Percentiles rank a stretch among this genome's conserved stretches.
Conservation (phyloP, 495 filamentous ascomycete genomes). For the Podospora fimiseda region DNA sequence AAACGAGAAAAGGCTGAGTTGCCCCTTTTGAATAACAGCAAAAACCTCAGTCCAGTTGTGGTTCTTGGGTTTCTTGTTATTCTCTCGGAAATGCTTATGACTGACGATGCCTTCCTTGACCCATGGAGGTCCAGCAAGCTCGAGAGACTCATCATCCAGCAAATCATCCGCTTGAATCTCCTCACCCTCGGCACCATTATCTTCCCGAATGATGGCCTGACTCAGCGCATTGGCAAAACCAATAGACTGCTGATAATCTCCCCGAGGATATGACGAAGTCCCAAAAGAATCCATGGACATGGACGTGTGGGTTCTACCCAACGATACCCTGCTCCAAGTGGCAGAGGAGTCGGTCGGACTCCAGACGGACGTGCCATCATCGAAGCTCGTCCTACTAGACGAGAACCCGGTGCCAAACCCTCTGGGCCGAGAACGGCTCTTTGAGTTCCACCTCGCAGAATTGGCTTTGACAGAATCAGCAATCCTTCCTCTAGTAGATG, state of each 20-base stretch:
- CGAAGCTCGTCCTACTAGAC: slow-evolving; percentile 90
- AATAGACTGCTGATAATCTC: slow-evolving; percentile 91
- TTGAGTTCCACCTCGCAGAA: slow-evolving; percentile 69
- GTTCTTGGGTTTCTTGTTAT: slow-evolving; percentile 87
- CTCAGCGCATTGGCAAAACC: slow-evolving; percentile 96
- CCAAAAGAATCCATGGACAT: slow-evolving; percentile 85
- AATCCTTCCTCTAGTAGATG: slow-evolving; percentile 62
- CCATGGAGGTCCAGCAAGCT: slow-evolving; percentile 89
- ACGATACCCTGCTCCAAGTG: slow-evolving; percentile 90
- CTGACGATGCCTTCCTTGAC: slow-evolving; percentile 94
- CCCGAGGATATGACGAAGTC: slow-evolving; percentile 67
- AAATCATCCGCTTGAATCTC: slow-evolving; percentile 56
- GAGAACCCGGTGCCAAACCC: slow-evolving; percentile 77
- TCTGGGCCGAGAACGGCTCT: slow-evolving; percentile 76
- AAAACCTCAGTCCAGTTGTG: slow-evolving; percentile 93
- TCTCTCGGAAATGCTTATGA: slow-evolving; percentile 92
- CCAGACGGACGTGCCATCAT: slow-evolving; percentile 86
- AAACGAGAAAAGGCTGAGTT: slow-evolving; percentile 92
- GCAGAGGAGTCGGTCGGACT: slow-evolving; percentile 71
- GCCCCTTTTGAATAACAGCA: slow-evolving; percentile 96
- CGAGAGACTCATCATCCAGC: slow-evolving; percentile 85
- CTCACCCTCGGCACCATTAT: slow-evolving; percentile 52
- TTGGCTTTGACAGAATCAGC: slow-evolving; percentile 54
- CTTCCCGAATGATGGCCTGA: slow-evolving; percentile 94
- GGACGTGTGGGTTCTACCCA: slow-evolving; percentile 82